Conservation (phyloP, 257 asterid genomes). For the Fraxinus anomala region DNA sequence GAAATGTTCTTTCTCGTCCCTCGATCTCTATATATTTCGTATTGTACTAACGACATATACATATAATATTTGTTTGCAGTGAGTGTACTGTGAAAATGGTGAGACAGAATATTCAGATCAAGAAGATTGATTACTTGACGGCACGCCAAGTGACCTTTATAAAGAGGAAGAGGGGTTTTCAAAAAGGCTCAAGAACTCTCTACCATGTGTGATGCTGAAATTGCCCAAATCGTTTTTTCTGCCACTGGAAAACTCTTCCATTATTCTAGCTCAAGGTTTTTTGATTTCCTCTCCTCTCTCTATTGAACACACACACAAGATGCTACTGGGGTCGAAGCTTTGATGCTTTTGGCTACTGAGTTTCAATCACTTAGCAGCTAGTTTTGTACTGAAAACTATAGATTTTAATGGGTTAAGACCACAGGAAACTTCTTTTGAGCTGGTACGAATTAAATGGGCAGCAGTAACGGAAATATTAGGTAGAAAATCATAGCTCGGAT, state of each 20-base stretch:
- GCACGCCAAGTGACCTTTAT: conserved; percentile 49
- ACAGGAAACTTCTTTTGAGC: neutral
- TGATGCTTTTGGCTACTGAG: too few relatives aligned
- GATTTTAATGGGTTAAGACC: neutral
- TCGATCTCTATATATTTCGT: neutral
- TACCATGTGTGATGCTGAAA: too few relatives aligned
- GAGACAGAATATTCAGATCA: conserved; percentile 47
- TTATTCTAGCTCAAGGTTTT: too few relatives aligned
- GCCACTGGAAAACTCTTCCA: too few relatives aligned
- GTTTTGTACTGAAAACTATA: too few relatives aligned
- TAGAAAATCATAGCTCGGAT: neutral
- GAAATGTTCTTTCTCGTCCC: neutral
- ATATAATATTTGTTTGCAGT: neutral
- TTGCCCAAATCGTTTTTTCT: neutral
- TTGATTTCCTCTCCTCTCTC: too few relatives aligned
- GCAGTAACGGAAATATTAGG: neutral
- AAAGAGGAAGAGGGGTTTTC: conserved; percentile 24
- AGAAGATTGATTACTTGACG: conserved; percentile 46
- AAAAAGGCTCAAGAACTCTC: too few relatives aligned
- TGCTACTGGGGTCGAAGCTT: too few relatives aligned
- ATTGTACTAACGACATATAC: neutral
- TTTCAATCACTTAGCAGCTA: too few relatives aligned
- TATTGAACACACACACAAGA: too few relatives aligned
- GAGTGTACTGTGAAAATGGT: conserved; percentile 30
- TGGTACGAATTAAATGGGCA: neutral